Evolutionary conservation across 345 rosid species (phyloP).

Genomic region (Xanthoceras sorbifolium): DNA sequence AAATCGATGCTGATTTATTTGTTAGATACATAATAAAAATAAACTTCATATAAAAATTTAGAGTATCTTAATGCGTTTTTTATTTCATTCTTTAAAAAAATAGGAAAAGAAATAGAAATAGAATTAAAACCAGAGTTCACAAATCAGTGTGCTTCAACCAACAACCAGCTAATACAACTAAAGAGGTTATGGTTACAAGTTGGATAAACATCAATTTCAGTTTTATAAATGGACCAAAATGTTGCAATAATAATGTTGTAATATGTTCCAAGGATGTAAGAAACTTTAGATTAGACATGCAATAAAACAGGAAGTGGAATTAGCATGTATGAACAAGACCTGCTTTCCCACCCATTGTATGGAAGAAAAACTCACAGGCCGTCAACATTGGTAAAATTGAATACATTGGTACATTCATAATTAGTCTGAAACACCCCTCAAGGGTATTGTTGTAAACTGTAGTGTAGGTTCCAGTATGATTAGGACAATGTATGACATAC

Average conservation of each 20-base stretch:
- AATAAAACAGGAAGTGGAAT: background rate
- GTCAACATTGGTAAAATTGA: no score
- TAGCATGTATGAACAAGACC: slow-evolving; percentile 83
- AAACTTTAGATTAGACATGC: background rate
- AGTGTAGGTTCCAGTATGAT: background rate
- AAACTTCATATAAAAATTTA: background rate
- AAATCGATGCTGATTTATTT: background rate
- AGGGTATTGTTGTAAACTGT: background rate
- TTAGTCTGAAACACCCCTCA: background rate
- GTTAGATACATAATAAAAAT: background rate
- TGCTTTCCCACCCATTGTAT: slow-evolving; percentile 98
- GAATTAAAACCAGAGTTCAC: no score
- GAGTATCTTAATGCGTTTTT: background rate
- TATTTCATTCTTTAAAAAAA: background rate
- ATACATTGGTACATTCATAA: background rate
- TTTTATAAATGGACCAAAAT: background rate
- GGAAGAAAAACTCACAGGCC: slow-evolving; percentile 97
- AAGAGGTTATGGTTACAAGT: background rate
- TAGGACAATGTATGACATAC: background rate
- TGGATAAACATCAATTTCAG: background rate
- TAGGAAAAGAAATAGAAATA: no score
- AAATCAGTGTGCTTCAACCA: background rate
- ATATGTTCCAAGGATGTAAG: background rate
- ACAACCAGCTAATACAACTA: slow-evolving; percentile 2
- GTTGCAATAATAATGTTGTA: background rate